Conservation (phyloP, 163 green algal genomes). For the Picocystis sp. region DNA sequence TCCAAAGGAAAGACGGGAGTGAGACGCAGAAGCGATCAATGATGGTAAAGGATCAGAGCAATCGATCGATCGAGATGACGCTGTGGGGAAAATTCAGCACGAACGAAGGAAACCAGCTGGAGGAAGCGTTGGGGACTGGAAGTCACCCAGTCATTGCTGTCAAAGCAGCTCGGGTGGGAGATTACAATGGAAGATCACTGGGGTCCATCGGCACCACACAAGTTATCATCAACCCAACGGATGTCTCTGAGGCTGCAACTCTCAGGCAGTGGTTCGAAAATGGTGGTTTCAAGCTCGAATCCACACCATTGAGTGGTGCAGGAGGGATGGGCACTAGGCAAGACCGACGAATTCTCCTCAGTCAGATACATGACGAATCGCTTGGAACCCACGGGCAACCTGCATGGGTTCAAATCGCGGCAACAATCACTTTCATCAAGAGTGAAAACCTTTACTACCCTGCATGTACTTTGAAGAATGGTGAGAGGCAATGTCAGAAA, state of each 20-base stretch:
- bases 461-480: slow-evolving; percentile 28
- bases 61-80: slow-evolving; percentile 64
- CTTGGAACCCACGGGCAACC: slow-evolving; percentile 37
- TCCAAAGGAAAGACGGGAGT: slow-evolving; percentile 42
- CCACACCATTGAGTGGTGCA: slow-evolving; percentile 34
- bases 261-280: slow-evolving; percentile 61
- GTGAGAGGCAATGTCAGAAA: slow-evolving; percentile 72
- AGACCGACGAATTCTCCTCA: slow-evolving; percentile 45
- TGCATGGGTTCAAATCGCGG: slow-evolving; percentile 42
- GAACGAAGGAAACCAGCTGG: slow-evolving; percentile 28
- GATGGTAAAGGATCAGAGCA: slow-evolving; percentile 51
- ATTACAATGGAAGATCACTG: slow-evolving; percentile 87
- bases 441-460: slow-evolving; percentile 61
- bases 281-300: slow-evolving; percentile 22
- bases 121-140: slow-evolving; percentile 28
- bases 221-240: slow-evolving; percentile 53
- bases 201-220: slow-evolving; percentile 47
- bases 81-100: slow-evolving; percentile 61
- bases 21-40: slow-evolving; percentile 61
- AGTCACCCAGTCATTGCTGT: slow-evolving; percentile 51
- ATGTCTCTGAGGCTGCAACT: slow-evolving; percentile 39
- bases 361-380: slow-evolving; percentile 42
- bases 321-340: slow-evolving; percentile 18
- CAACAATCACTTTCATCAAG: slow-evolving; percentile 39
- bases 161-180: slow-evolving; percentile 64